Conservation (phyloP, 1,139 yeast genomes). For the Lodderomyces jiufengensis region DNA sequence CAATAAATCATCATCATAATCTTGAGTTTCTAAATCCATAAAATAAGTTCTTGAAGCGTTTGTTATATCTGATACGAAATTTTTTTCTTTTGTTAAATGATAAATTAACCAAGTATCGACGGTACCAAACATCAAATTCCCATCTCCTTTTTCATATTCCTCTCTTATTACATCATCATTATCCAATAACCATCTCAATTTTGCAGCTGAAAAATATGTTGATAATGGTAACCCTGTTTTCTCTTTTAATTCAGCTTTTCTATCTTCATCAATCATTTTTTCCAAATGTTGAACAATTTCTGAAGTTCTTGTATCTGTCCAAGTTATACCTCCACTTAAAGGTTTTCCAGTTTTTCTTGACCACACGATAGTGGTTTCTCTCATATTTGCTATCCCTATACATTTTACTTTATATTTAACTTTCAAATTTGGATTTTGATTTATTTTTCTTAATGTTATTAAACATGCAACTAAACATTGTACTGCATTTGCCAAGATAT, state of each 20-base stretch:
- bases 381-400: constrained; percentile 90
- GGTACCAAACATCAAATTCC: constrained; percentile 84
- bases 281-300: constrained; percentile 67
- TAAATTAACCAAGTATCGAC: constrained; percentile 93
- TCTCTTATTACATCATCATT: constrained; percentile 67
- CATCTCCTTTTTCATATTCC: constrained; percentile 71
- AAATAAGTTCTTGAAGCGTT: constrained; percentile 91
- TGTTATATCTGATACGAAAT: constrained; percentile 81
- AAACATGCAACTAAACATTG: constrained; percentile 69
- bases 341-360: constrained; percentile 80
- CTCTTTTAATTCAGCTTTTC: constrained; percentile 54
- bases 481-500: constrained; percentile 77
- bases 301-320: constrained; percentile 92
- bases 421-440: constrained; percentile 48
- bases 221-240: constrained; percentile 85
- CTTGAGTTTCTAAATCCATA: constrained; percentile 73
- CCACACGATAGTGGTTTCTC: constrained; percentile 94
- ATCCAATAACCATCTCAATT: constrained; percentile 85
- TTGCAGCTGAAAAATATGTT: constrained; percentile 89
- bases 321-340: constrained; percentile 82
- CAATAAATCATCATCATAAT: constrained; percentile 75
- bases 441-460: constrained; percentile 53
- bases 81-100: constrained; percentile 69
- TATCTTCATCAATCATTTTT: constrained; percentile 55
- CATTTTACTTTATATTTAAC: constrained; percentile 56